Evolutionary conservation across 2,329 filamentous ascomycete genomes (phyloP).

Genomic region (Arthrobotrys entomopaga): DNA sequence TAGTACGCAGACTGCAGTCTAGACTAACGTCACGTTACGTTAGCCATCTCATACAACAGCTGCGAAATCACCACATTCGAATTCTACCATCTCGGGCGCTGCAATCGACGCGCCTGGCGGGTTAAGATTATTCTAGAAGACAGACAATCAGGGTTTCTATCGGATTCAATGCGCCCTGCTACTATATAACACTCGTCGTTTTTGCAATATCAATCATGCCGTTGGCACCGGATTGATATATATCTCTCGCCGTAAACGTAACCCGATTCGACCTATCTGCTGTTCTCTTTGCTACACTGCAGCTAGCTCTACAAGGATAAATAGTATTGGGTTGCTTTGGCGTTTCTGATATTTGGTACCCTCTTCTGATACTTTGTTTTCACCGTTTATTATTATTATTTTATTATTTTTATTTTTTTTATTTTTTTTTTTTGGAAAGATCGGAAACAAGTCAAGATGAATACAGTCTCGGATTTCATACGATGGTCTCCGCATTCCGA

Average conservation of each 20-base stretch:
- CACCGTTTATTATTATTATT: not conserved
- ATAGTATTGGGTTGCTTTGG: too few species aligned
- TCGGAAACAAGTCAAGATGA: slow-evolving; percentile 64
- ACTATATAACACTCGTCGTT: not conserved
- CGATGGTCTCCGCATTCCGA: slow-evolving; percentile 68
- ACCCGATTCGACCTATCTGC: too few species aligned
- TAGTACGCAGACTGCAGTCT: too few species aligned
- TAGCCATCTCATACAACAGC: not conserved
- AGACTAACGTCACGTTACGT: not conserved
- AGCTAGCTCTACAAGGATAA: too few species aligned
- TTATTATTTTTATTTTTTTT: not conserved
- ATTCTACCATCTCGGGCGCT: slow-evolving; percentile 13
- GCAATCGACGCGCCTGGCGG: slow-evolving; percentile 42
- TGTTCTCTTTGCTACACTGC: too few species aligned
- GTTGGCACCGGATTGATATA: slow-evolving; percentile 39
- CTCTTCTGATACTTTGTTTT: too few species aligned
- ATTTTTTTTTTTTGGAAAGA: not conserved
- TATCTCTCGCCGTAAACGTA: too few species aligned
- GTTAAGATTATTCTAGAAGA: not conserved
- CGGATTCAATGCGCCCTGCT: slow-evolving; percentile 7
- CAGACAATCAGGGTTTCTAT: not conserved
- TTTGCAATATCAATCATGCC: slow-evolving; percentile 32
- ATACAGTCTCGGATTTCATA: slow-evolving; percentile 64
- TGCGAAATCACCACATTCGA: too few species aligned
- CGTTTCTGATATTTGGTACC: too few species aligned